Base-by-base conservation (phyloP, 495 filamentous ascomycete genomes). In the Penicillium verhagenii region DNA sequence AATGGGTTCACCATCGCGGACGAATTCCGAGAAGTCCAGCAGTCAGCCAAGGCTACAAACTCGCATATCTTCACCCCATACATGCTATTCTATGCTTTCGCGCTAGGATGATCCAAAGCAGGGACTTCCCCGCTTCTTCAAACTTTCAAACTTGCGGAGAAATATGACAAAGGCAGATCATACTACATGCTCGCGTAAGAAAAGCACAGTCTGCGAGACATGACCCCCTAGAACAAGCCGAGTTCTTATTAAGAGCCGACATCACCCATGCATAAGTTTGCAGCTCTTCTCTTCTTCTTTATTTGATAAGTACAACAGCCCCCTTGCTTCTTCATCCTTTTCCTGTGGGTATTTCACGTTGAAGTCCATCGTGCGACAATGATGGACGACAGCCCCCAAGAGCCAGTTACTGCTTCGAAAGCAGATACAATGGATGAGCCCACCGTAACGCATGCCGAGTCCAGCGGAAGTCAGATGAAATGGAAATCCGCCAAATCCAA, bases 401-500 rank as follows among this genome's bases (percentile, higher is more conserved):
- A 56, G 51, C 50, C 61, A 54, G 39, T 35, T 10, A 19, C 52
- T 40, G 57, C 52, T 63, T 58, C 64, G 10, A 70, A 72, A 44
- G 37, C 47, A 10, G 56, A 63, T 16, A 59, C 65, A 11, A 37
- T 43, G 10, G 66, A 70, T 18, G 47, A 51, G 2, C 62, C 68
- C 3, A 63, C 63, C 3, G 52, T 63, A 13, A 55, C 53, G 0
- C 70, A 73, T 18, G 47, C 57, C 7, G 72, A 74, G 35, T 62
- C 58, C 43, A 62, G 23, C 25, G 55, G 61, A 20, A 52, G 31
- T 6, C 50, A 59, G n/a, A 26, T 57, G 13, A 65, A 58, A 51
- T 75, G 69, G 61, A 69, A 68, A 28, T 37, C 59, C 9, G 58
- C 44, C 31, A 63, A 71, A 40, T 49, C 60, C 19, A 55, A 39